These are phyloP conservation scores for Sinapis alba DNA, from an alignment of 441 rosid species.

Conservation along the genomic window DNA sequence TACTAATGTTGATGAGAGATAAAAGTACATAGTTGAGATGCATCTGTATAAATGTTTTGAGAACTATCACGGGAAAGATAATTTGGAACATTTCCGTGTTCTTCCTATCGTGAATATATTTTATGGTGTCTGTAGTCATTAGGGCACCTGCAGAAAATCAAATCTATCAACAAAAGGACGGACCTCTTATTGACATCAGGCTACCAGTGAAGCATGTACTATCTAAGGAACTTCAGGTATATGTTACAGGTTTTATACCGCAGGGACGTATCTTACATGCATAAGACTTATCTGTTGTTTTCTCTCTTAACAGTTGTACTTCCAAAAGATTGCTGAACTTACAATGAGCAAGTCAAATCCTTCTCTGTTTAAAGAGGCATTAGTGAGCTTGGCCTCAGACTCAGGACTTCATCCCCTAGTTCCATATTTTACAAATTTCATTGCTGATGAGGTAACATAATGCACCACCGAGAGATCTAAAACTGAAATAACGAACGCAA, in stretches of 20 bases:
- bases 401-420: constrained; percentile 95
- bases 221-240: constrained; percentile 93
- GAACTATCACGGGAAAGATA: constrained; percentile 1
- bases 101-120: constrained; percentile 5
- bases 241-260: constrained; percentile 7
- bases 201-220: constrained; percentile 87
- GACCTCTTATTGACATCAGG: constrained; percentile 75
- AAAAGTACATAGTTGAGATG: not conserved
- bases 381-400: constrained; percentile 90
- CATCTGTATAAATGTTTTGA: constrained; percentile 2
- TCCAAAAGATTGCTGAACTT: constrained; percentile 91
- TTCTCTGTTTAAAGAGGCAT: constrained; percentile 77
- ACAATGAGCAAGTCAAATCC: constrained; percentile 73
- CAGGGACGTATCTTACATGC: constrained; percentile 7
- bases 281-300: constrained; percentile 21
- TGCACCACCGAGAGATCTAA: constrained; percentile 11
- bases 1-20: constrained; percentile 13
- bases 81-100: constrained; percentile 12
- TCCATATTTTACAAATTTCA: constrained; percentile 90
- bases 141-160: constrained; percentile 65
- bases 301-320: constrained; percentile 71
- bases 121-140: constrained; percentile 54
- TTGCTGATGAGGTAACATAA: constrained; percentile 83
- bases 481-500: constrained; percentile 5
- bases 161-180: constrained; percentile 60